Base-by-base conservation (phyloP, 495 filamentous ascomycete species). In the Aspergillus haitiensis region DNA sequence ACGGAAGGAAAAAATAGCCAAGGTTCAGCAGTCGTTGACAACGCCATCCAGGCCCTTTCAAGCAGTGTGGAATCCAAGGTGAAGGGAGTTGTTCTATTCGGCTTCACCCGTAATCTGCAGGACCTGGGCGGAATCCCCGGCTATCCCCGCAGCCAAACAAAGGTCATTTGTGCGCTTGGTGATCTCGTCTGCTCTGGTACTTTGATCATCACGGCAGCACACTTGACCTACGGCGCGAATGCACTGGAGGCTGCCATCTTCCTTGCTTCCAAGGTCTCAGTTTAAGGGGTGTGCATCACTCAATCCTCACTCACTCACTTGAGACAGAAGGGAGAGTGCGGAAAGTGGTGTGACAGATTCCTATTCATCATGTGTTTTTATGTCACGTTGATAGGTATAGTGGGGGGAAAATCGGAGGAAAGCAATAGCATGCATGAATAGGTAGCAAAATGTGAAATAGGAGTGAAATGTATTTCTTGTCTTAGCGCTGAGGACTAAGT, bases 31-130 rank as follows among this genome's bases (percentile, higher is more conserved):
- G 69, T 86, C 45, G 73, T 76, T 33, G 78, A 82, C 61, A 75
- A 73, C 50, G 72, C 81, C 11, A 66, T 83, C 40, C 70, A 80
- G 52, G 53, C 63, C 6, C 70, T 79, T 31, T 60, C 67, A 33
- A 58, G 66, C 5, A 61, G 65, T n/a, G 71, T 81, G 21, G 67
- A 72, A 47, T 62, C 71, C 51, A 71, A 75, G 63, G 75, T 84
- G 59, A 76, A 73, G 44, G 81, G 78, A 8, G 81, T 80, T 5
- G 75, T 82, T 31, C 71, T 80, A 2, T 84, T 77, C 55, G 82
- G 83, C 5, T 82, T 84, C 67, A 84, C 83, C 35, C 77, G 81
- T 59, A 84, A 83, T 64, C 65, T 75, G 33, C 79, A 81, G 62
- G 73, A 84, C 55, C 37, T 40, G 16, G 59, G 66, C 5, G 63